Percentiles rank a stretch among this genome's conserved stretches.
These are phyloP conservation scores for Chamaecyparis obtusa DNA, from an alignment of 75 land plant species.

Conservation along the genomic window DNA sequence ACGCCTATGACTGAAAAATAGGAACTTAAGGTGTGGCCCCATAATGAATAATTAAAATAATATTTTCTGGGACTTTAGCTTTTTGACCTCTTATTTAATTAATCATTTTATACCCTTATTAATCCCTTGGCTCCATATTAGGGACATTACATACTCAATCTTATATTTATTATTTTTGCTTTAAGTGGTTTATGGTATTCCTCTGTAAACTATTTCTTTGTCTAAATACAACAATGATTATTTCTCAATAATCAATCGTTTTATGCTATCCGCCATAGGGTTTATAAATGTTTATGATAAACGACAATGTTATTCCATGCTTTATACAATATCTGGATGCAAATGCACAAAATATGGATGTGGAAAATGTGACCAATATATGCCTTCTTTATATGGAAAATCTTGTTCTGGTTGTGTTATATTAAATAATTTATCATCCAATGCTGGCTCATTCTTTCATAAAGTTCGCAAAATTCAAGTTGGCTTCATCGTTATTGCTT, in stretches of 20 bases:
- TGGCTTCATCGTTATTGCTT: neutral
- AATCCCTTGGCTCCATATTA: too few species aligned
- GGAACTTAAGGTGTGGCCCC: too few species aligned
- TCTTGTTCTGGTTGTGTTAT: neutral
- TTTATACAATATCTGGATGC: neutral
- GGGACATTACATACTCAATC: too few species aligned
- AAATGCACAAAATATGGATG: neutral
- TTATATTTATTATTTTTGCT: neutral
- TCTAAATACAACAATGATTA: neutral
- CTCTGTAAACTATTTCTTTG: neutral
- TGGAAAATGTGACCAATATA: neutral
- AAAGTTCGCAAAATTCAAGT: neutral
- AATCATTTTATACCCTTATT: too few species aligned
- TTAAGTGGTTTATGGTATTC: neutral
- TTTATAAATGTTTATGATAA: neutral
- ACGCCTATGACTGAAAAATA: too few species aligned
- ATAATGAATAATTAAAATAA: too few species aligned
- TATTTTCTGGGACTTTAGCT: too few species aligned
- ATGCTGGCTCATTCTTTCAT: neutral
- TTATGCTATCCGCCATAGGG: neutral
- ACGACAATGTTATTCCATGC: neutral
- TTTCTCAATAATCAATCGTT: neutral
- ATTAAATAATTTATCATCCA: neutral
- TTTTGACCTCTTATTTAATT: too few species aligned
- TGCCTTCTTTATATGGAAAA: neutral